A percentile compares a stretch with the other conserved stretches of the same genome.
These are phyloP conservation scores for Zymoseptoria ardabiliae DNA, from an alignment of 2,329 filamentous ascomycete species.

Conservation along the genomic window DNA sequence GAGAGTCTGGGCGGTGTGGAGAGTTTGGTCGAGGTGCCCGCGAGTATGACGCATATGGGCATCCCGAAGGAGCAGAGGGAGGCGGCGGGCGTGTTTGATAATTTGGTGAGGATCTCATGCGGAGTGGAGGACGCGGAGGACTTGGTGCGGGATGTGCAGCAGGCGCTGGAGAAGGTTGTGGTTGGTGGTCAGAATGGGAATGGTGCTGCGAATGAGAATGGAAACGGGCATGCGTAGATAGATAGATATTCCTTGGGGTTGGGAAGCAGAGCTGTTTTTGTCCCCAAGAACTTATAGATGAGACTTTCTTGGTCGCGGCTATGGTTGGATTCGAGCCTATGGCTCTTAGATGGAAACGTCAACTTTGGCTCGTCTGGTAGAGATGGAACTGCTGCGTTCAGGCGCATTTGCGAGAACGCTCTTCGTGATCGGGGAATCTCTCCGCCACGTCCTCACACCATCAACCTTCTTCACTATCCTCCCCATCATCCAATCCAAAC, in stretches of 20 bases:
- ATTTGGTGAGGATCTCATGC: slow-evolving; percentile 86
- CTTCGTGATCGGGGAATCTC: too few species aligned
- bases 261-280: too few species aligned
- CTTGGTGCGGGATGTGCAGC: slow-evolving; percentile 70
- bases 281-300: background rate
- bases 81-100: slow-evolving; percentile 88
- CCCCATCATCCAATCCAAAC: slow-evolving; percentile 30
- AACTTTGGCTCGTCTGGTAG: background rate
- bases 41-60: slow-evolving; percentile 93
- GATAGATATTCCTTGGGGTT: background rate
- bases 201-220: slow-evolving; percentile 39
- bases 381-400: background rate
- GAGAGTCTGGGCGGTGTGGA: slow-evolving; percentile 91
- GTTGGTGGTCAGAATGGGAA: slow-evolving; percentile 30
- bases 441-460: too few species aligned
- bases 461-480: slow-evolving; percentile 12
- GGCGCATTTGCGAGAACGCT: background rate
- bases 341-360: background rate
- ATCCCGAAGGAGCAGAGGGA: slow-evolving; percentile 88
- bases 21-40: slow-evolving; percentile 82
- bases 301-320: background rate
- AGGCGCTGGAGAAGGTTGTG: slow-evolving; percentile 73
- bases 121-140: slow-evolving; percentile 88
- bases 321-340: background rate
- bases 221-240: slow-evolving; percentile 10